These are phyloP conservation scores for Pleurotus tuber-regium DNA, from an alignment of 768 basidiomycete species.

Conservation along the genomic window DNA sequence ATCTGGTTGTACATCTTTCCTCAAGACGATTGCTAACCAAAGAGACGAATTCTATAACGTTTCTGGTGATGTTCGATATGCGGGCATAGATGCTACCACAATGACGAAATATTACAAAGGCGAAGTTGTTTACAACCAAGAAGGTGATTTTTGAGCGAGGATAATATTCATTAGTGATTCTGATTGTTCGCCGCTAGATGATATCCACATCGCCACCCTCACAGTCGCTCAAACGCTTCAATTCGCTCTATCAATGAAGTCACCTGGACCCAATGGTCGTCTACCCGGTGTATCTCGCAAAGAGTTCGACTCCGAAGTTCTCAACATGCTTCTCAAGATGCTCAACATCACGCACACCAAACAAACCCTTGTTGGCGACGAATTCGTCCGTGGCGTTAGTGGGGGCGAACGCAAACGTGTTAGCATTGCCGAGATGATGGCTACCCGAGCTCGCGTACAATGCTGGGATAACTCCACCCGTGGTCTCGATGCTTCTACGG, in stretches of 20 bases:
- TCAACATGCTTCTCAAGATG: slow-evolving; percentile 67
- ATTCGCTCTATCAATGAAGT: slow-evolving; percentile 66
- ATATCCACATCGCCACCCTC: slow-evolving; percentile 79
- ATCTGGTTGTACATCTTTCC: slow-evolving; percentile 83
- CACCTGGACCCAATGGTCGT: slow-evolving; percentile 71
- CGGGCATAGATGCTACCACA: slow-evolving; percentile 71
- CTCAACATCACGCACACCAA: slow-evolving; percentile 83
- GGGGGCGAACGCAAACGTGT: slow-evolving; percentile 81
- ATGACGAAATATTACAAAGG: slow-evolving; percentile 78
- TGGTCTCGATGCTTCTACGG: slow-evolving; percentile 83
- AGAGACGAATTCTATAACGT: slow-evolving; percentile 63
- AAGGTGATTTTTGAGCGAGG: slow-evolving; percentile 41
- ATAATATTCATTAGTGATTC: not conserved
- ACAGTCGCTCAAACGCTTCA: slow-evolving; percentile 76
- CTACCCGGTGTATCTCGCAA: slow-evolving; percentile 64
- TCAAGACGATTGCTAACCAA: slow-evolving; percentile 80
- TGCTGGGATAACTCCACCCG: slow-evolving; percentile 85
- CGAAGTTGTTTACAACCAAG: slow-evolving; percentile 77
- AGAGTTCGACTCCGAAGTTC: slow-evolving; percentile 53
- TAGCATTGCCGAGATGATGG: slow-evolving; percentile 85
- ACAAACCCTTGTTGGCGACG: slow-evolving; percentile 81
- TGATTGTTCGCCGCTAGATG: slow-evolving; percentile 47
- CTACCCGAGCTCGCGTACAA: slow-evolving; percentile 75
- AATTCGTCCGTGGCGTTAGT: slow-evolving; percentile 78
- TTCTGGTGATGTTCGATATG: slow-evolving; percentile 75